Evolutionary conservation across 2,329 filamentous ascomycete genomes (phyloP).

Genomic region (Beauveria sp.): DNA sequence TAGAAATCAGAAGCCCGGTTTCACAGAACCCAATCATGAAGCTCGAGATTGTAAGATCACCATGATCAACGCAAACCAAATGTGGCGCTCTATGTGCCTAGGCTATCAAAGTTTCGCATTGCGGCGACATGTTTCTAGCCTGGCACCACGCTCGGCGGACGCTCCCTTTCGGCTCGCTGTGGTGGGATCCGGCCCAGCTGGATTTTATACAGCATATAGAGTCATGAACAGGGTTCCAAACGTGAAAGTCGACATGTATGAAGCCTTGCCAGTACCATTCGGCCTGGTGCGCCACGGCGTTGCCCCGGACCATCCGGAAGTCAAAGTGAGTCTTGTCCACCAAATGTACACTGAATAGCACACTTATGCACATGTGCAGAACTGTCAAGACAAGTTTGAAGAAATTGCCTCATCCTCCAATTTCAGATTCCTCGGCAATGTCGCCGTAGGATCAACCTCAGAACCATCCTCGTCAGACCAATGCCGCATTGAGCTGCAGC

Average conservation of each 20-base stretch:
- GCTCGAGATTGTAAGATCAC: background rate
- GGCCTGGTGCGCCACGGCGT: slow-evolving; percentile 91
- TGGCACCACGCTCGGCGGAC: slow-evolving; percentile 22
- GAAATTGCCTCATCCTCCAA: slow-evolving; percentile 75
- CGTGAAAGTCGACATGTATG: slow-evolving; percentile 88
- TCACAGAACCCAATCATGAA: slow-evolving; percentile 1
- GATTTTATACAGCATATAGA: slow-evolving; percentile 88
- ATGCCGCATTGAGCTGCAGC: slow-evolving; percentile 54
- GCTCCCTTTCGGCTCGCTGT: slow-evolving; percentile 72
- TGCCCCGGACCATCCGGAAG: slow-evolving; percentile 96
- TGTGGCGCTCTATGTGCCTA: background rate
- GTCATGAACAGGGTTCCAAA: slow-evolving; percentile 68
- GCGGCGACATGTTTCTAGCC: background rate
- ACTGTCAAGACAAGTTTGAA: slow-evolving; percentile 89
- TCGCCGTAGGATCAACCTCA: slow-evolving; percentile 59
- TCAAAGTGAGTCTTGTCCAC: slow-evolving; percentile 61
- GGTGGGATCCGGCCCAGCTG: slow-evolving; percentile 88
- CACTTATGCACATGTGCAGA: slow-evolving; percentile 42
- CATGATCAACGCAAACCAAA: background rate
- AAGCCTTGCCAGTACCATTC: slow-evolving; percentile 85
- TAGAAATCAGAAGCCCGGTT: background rate
- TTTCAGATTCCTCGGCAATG: slow-evolving; percentile 89
- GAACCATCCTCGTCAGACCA: slow-evolving; percentile 25
- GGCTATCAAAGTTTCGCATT: background rate
- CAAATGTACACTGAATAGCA: background rate